Evolutionary conservation across 192 early-diverging fungal species (phyloP).

Genomic region (Obelidium mucronatum): DNA sequence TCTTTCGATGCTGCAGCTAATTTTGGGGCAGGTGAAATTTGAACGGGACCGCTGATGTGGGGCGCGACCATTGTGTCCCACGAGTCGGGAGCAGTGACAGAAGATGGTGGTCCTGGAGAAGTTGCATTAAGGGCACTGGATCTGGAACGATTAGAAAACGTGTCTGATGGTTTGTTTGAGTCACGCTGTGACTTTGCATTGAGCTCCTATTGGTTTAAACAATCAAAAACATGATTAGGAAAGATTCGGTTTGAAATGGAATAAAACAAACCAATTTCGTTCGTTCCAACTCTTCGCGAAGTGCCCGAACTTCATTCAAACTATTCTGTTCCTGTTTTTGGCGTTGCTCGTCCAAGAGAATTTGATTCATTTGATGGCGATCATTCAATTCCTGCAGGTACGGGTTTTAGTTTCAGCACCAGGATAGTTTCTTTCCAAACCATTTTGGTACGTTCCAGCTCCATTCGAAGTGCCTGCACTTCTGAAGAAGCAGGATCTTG

Average conservation of each 20-base stretch:
- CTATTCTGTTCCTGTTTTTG: neutral
- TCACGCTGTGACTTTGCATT: too few relatives aligned
- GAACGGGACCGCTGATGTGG: too few relatives aligned
- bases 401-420: too few relatives aligned
- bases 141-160: too few relatives aligned
- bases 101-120: too few relatives aligned
- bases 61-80: too few relatives aligned
- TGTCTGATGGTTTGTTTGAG: too few relatives aligned
- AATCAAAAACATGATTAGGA: neutral
- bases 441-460: slow-evolving; percentile 23
- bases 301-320: neutral
- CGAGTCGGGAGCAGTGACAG: too few relatives aligned
- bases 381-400: slow-evolving; percentile 10
- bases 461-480: slow-evolving; percentile 28
- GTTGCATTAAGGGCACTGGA: too few relatives aligned
- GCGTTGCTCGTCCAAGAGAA: neutral
- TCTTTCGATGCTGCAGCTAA: too few relatives aligned
- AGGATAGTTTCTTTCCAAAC: slow-evolving; percentile 28
- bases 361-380: neutral
- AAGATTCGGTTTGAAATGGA: neutral
- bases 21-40: too few relatives aligned
- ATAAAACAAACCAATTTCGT: neutral
- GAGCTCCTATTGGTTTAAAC: too few relatives aligned
- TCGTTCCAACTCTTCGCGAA: neutral
- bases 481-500: slow-evolving; percentile 1